Evolutionary conservation across 805 yeast species (phyloP).

Genomic region (Suhomyces vadensis): DNA sequence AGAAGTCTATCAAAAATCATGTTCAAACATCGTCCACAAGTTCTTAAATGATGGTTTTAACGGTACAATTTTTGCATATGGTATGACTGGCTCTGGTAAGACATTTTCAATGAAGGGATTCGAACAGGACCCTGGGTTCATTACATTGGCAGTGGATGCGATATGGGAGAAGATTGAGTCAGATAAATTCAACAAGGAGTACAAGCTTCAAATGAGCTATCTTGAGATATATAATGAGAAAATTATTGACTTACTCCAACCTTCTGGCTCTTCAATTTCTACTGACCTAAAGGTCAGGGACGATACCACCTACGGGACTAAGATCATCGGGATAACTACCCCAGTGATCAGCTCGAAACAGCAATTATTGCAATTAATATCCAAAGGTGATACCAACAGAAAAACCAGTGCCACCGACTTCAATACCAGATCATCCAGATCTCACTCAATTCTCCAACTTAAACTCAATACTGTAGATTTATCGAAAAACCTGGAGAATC

Average conservation of each 20-base stretch:
- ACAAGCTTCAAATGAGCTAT: slow-evolving; percentile 64
- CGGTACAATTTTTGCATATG: slow-evolving; percentile 90
- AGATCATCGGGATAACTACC: slow-evolving; percentile 72
- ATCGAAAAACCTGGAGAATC: slow-evolving; percentile 37
- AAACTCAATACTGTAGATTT: slow-evolving; percentile 50
- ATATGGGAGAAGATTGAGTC: slow-evolving; percentile 51
- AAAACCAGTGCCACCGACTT: slow-evolving; percentile 88
- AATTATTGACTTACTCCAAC: slow-evolving; percentile 69
- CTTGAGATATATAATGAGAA: slow-evolving; percentile 87
- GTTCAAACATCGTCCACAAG: slow-evolving; percentile 56
- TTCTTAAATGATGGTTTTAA: slow-evolving; percentile 70
- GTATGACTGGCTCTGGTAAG: slow-evolving; percentile 93
- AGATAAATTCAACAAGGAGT: slow-evolving; percentile 29
- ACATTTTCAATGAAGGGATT: slow-evolving; percentile 85
- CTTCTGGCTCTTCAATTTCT: slow-evolving; percentile 15
- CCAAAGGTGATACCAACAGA: slow-evolving; percentile 70
- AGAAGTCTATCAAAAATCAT: slow-evolving; percentile 57
- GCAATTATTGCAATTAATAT: slow-evolving; percentile 61
- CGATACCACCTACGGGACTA: slow-evolving; percentile 68
- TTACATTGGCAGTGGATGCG: slow-evolving; percentile 63
- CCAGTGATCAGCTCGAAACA: slow-evolving; percentile 54
- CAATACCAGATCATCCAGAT: slow-evolving; percentile 83
- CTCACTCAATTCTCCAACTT: slow-evolving; percentile 85
- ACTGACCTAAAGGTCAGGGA: slow-evolving; percentile 76
- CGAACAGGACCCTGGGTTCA: slow-evolving; percentile 63